Evolutionary conservation across 441 rosid species (phyloP).

Genomic region (Brassica hybrid): DNA sequence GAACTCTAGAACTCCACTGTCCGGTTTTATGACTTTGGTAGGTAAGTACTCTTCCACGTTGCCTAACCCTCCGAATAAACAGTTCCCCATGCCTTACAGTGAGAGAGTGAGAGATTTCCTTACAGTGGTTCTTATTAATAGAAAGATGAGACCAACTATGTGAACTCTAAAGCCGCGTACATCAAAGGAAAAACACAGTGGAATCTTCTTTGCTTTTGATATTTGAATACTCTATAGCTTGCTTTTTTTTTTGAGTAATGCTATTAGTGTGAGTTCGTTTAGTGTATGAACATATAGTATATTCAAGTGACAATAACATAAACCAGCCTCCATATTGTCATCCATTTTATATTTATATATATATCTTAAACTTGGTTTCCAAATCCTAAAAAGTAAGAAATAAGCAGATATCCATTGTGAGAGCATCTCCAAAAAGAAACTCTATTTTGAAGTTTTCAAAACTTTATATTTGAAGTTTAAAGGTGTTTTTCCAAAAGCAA

Average conservation of each 20-base stretch:
- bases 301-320: neutral
- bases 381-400: neutral
- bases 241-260: neutral
- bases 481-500: too few relatives aligned
- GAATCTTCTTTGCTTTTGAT: slow-evolving; percentile 36
- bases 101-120: slow-evolving; percentile 17
- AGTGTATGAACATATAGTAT: neutral
- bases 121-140: slow-evolving; percentile 5
- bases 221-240: neutral
- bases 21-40: slow-evolving; percentile 58
- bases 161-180: slow-evolving; percentile 30
- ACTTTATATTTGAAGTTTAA: too few relatives aligned
- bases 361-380: neutral
- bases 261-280: neutral
- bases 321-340: neutral
- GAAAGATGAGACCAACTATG: neutral
- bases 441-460: too few relatives aligned
- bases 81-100: slow-evolving; percentile 65
- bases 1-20: slow-evolving; percentile 71
- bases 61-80: slow-evolving; percentile 80
- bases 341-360: neutral
- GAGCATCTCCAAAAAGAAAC: too few relatives aligned
- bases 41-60: slow-evolving; percentile 39
- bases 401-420: too few relatives aligned
- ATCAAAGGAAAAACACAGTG: slow-evolving; percentile 22